Evolutionary conservation across 2,329 filamentous ascomycete species (phyloP).

Genomic region (Phaeomoniella chlamydospora): DNA sequence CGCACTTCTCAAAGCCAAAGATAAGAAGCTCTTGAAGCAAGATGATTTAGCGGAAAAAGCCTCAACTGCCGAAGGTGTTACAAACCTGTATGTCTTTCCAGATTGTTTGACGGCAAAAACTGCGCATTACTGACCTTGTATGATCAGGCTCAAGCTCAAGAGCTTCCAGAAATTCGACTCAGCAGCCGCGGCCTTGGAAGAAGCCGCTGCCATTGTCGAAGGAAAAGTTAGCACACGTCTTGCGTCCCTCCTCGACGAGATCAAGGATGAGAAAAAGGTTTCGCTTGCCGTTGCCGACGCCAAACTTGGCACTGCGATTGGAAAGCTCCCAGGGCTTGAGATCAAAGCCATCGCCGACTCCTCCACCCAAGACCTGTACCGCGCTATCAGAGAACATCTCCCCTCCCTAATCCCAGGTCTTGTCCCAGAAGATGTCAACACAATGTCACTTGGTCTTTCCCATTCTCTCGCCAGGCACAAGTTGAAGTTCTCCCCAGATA

Average conservation of each 20-base stretch:
- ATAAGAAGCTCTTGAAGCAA: conserved; percentile 93
- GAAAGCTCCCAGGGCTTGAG: conserved; percentile 76
- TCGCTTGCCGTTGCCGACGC: conserved; percentile 88
- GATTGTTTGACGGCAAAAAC: conserved; percentile 5
- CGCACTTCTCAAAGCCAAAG: conserved; percentile 93
- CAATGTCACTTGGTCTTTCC: conserved; percentile 90
- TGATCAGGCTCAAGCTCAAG: conserved; percentile 72
- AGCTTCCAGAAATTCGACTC: conserved; percentile 96
- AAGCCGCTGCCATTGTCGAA: conserved; percentile 76
- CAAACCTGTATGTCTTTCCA: conserved; percentile 55
- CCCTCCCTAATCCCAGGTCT: conserved; percentile 83
- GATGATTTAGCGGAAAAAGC: conserved; percentile 65
- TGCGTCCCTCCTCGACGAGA: conserved; percentile 63
- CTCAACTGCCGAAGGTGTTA: conserved; percentile 67
- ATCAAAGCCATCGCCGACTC: conserved; percentile 75
- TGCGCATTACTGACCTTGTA: conserved; percentile 11
- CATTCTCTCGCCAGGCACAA: conserved; percentile 96
- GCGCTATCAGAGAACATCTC: conserved; percentile 83
- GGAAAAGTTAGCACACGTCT: conserved; percentile 90
- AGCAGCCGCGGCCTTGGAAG: conserved; percentile 76
- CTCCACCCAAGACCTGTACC: conserved; percentile 75
- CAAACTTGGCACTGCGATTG: conserved; percentile 82
- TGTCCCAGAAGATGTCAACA: conserved; percentile 69
- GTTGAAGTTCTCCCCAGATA: conserved; percentile 96
- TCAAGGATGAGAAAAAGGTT: conserved; percentile 96